Evolutionary conservation across 345 rosid species (phyloP).

Genomic region (Noccaea bulbosa): DNA sequence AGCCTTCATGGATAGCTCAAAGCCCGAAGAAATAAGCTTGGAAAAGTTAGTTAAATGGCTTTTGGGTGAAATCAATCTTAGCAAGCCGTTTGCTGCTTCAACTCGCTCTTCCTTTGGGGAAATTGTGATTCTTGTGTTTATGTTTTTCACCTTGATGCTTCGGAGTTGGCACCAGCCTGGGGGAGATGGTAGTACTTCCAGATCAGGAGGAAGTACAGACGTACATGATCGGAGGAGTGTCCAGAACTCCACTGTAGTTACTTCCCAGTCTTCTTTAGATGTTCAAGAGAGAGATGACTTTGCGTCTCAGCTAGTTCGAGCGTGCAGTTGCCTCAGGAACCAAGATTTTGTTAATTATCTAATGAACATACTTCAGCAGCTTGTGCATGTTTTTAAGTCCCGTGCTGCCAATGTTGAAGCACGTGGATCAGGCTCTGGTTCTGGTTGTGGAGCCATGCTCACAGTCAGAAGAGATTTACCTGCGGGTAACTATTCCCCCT

Average conservation of each 20-base stretch:
- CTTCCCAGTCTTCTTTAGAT: conserved; percentile 66
- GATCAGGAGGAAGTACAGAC: conserved; percentile 58
- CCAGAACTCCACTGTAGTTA: conserved; percentile 53
- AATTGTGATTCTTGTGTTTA: conserved; percentile 87
- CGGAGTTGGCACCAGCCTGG: conserved; percentile 99
- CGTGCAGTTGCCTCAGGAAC: conserved; percentile 79
- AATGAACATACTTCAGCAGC: conserved; percentile 95
- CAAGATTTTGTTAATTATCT: conserved; percentile 89
- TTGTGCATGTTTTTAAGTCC: conserved; percentile 84
- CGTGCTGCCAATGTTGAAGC: conserved; percentile 63
- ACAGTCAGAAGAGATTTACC: conserved; percentile 91
- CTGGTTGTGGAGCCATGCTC: conserved; percentile 94
- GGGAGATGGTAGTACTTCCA: conserved; percentile 58
- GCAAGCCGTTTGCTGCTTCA: conserved; percentile 68
- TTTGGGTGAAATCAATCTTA: conserved; percentile 77
- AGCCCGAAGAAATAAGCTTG: conserved; percentile 77
- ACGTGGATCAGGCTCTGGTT: conserved; percentile 67
- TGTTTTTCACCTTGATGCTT: conserved; percentile 99
- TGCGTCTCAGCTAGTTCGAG: conserved; percentile 78
- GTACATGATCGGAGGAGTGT: conserved; percentile 61
- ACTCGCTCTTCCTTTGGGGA: conserved; percentile 83
- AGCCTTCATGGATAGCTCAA: conserved; percentile 88
- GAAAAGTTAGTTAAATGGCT: conserved; percentile 92
- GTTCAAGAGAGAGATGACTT: conserved; percentile 82
- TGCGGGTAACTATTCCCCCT: conserved; percentile 92